Percentiles rank a stretch among this genome's conserved stretches.
phyloP scores from a whole-genome alignment of 768 basidiomycete species.

The Favolaschia claudopus region DNA sequence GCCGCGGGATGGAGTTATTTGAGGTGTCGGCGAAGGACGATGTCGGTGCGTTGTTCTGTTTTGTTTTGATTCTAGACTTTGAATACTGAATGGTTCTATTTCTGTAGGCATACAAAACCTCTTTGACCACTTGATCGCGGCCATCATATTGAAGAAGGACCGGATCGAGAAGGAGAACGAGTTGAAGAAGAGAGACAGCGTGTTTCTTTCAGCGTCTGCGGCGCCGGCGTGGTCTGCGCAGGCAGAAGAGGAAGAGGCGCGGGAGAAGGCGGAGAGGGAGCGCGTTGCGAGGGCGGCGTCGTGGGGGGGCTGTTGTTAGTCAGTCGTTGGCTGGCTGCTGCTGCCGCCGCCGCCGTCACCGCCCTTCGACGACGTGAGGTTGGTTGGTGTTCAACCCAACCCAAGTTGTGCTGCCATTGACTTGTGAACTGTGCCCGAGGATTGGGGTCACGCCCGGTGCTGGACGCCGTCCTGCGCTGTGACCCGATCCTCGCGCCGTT shows the following conservation, averaged over 20 bases:
- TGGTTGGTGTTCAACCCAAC: no score
- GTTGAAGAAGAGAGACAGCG: slow-evolving; percentile 82
- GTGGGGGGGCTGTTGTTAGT: slow-evolving; percentile 64
- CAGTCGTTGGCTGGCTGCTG: slow-evolving; percentile 52
- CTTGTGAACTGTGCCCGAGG: no score
- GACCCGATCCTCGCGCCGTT: no score
- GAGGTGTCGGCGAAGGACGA: slow-evolving; percentile 94
- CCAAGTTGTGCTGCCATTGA: no score
- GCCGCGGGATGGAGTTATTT: slow-evolving; percentile 86
- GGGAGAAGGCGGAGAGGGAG: slow-evolving; percentile 53
- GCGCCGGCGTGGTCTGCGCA: slow-evolving; percentile 82
- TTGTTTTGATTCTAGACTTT: slow-evolving; percentile 23
- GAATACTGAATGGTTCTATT: slow-evolving; percentile 9
- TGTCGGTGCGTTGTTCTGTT: slow-evolving; percentile 58
- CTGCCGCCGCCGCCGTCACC: slow-evolving; percentile 13
- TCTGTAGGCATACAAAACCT: slow-evolving; percentile 77
- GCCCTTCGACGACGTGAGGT: background rate
- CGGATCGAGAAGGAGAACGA: slow-evolving; percentile 84
- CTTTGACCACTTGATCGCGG: slow-evolving; percentile 80
- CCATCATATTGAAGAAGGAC: slow-evolving; percentile 82
- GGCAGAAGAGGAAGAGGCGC: slow-evolving; percentile 81
- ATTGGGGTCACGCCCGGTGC: no score
- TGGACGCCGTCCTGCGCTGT: background rate
- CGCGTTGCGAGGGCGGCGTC: slow-evolving; percentile 52
- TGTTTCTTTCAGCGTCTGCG: slow-evolving; percentile 69